Evolutionary conservation across 768 basidiomycete genomes (phyloP), one percentile per base, ranked within the genome.

Genomic region (Nevesoporus exiguus): DNA sequence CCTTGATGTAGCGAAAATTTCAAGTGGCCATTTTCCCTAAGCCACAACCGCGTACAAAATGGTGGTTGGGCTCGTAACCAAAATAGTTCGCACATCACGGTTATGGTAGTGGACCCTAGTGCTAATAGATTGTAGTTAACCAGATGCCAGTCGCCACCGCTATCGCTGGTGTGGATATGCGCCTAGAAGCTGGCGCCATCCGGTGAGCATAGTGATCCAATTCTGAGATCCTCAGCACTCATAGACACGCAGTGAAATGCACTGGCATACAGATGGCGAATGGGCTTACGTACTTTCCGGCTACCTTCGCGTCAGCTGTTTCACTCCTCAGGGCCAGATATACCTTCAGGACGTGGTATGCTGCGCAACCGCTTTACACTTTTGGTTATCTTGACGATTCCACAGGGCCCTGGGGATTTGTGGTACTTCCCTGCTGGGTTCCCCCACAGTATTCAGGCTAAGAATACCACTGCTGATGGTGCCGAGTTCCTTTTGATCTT

Each of bases 51-150:
- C 31, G 59, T 86, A 7, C 77, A 78, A 49, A 73, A 75, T 5
- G 85, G 84, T n/a, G 85, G 85, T 2, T 86, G 84, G 83, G 80
- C 84, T 27, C 75, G 83, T 43, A 76, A 83, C 61, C 78, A 85
- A 64, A 86, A 82, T 56, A 55, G 84, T 80, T 48, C 19, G 76
- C 64, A 6, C 11, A 8, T n/a, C 17, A 10, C 0, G 9, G 5
- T 4, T 19, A 15, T 51, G 22, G 21, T 7, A 17, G 17, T 2
- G n/a, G 14, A 30, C 29, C 25, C 6, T 10, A 25, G 9, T 48
- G 7, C 36, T 53, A 6, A 58, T n/a, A 21, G 0, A 22, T 42
- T 11, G 6, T 46, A 79, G 78, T 75, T 5, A 52, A 69, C 1
- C 55, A 65, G 7, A 68, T 80, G 72, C 71, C 78, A 3, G 53